phyloP scores from a whole-genome alignment of 768 basidiomycete genomes.

The Tylopilus rubrobrunneus region DNA sequence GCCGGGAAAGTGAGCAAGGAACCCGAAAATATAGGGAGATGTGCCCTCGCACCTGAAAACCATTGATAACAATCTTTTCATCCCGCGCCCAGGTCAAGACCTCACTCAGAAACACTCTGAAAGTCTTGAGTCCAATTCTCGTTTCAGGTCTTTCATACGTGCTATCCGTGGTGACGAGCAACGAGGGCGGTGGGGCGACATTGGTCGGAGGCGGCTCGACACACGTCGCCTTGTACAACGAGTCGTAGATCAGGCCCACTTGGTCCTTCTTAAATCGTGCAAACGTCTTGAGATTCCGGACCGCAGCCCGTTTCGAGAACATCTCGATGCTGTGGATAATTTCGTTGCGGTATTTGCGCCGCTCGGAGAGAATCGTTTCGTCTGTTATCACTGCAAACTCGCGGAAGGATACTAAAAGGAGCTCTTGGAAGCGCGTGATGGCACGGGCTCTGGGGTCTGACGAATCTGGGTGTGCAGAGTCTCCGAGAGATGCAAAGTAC shows the following conservation, averaged over 20 bases:
- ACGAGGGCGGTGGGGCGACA: slow-evolving; percentile 43
- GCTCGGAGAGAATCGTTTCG: slow-evolving; percentile 85
- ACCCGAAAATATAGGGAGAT: background rate
- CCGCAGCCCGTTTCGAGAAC: slow-evolving; percentile 87
- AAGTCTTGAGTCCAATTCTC: slow-evolving; percentile 79
- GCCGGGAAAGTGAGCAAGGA: slow-evolving; percentile 1
- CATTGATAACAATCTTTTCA: slow-evolving; percentile 89
- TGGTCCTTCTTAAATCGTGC: slow-evolving; percentile 86
- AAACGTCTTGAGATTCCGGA: slow-evolving; percentile 79
- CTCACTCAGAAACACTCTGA: slow-evolving; percentile 86
- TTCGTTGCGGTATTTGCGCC: slow-evolving; percentile 80
- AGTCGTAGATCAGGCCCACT: slow-evolving; percentile 87
- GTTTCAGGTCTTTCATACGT: slow-evolving; percentile 83
- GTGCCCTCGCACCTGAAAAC: slow-evolving; percentile 64
- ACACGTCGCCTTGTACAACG: slow-evolving; percentile 81
- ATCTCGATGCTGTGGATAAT: slow-evolving; percentile 90
- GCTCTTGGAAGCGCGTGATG: slow-evolving; percentile 96
- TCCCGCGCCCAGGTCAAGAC: slow-evolving; percentile 94
- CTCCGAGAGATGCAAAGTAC: slow-evolving; percentile 90
- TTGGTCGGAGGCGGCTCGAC: slow-evolving; percentile 63
- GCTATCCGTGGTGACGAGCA: slow-evolving; percentile 56
- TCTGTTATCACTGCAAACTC: slow-evolving; percentile 97
- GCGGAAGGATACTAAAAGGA: slow-evolving; percentile 93
- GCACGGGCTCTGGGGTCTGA: slow-evolving; percentile 84
- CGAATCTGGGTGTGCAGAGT: slow-evolving; percentile 90